Conservation (phyloP, 2,329 filamentous ascomycete species). For the Ilyonectria destructans region DNA sequence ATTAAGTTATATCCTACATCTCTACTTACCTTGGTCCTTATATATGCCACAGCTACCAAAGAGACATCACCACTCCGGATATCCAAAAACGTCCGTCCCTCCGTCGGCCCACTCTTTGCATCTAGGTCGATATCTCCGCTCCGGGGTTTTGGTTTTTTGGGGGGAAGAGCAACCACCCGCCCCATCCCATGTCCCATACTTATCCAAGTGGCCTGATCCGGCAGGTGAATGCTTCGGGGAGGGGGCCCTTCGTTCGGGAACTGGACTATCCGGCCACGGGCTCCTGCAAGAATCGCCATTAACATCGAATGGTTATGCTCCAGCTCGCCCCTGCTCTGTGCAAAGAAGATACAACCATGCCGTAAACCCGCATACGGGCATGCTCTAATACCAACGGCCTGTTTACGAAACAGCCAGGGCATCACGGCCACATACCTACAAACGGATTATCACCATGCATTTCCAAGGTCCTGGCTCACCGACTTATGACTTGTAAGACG, state of each 20-base stretch:
- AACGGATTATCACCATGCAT: slow-evolving; percentile 1
- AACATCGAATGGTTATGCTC: slow-evolving; percentile 10
- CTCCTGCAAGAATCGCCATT: background rate
- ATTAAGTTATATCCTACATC: background rate
- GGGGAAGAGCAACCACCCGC: background rate
- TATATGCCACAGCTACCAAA: background rate
- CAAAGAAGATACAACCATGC: background rate
- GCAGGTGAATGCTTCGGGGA: slow-evolving; percentile 2
- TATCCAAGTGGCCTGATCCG: slow-evolving; percentile 15
- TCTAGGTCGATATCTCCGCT: background rate
- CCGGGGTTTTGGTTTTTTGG: slow-evolving; percentile 1
- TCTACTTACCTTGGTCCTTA: background rate
- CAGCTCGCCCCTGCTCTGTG: background rate
- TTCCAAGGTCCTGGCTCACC: slow-evolving; percentile 1
- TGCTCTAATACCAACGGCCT: background rate
- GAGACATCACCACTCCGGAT: background rate
- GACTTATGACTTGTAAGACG: background rate
- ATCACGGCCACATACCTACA: background rate
- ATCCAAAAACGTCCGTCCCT: background rate
- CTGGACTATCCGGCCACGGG: slow-evolving; percentile 1
- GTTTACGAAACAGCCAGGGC: slow-evolving; percentile 2
- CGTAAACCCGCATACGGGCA: background rate
- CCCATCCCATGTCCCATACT: background rate
- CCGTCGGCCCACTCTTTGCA: slow-evolving; percentile 5
- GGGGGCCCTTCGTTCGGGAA: slow-evolving; percentile 3